Base-by-base conservation (phyloP, 2,329 filamentous ascomycete species). In the Scedosporium aurantiacum region DNA sequence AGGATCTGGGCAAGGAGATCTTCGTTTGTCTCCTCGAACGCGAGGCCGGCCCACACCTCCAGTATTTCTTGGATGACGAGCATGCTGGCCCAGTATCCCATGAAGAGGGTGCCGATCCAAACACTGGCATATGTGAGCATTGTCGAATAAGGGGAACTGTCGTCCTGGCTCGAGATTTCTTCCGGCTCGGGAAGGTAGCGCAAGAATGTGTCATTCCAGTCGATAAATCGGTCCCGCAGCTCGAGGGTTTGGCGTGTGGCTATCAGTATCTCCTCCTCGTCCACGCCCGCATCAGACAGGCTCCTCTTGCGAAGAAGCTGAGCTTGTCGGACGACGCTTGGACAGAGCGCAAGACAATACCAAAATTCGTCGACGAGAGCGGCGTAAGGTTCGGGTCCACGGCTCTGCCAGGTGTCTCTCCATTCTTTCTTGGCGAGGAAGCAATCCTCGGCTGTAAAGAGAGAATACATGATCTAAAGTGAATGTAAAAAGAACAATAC, bases 41-140 rank as follows among this genome's bases (percentile, higher is more conserved):
- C 32, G 14, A 25, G 10, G 4, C 21, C 37, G 4, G 21, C 16
- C 32, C 57, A 58, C 37, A 1, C 37, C 5, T 12, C 40, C 5
- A 77, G 56, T 5, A 67, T 68, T 63, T 74, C 73, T 60, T 77
- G 71, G 40, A 77, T 64, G 58, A 77, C 71, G n/a, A 76, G 66
- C 66, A 74, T 66, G 43, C 70, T 72, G 5, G 74, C 72, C 72
- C 74, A 74, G 63, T 73, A 75, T 21, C 67, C 69, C 63, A 75
- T 66, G 52, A 70, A 68, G 59, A 76, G 64, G 32, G 71, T 66
- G 2, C 73, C 74, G 10, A 69, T 66, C 71, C 73, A 75, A 2
- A 66, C 63, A 28, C 68, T 67, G 27, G 65, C 60, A 60, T 72
- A 73, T 23, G 65, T 62, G 14, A 76, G 65, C 4, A 76, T 65